phyloP scores from a whole-genome alignment of 2,329 filamentous ascomycete genomes.

The Setomelanomma holmii region DNA sequence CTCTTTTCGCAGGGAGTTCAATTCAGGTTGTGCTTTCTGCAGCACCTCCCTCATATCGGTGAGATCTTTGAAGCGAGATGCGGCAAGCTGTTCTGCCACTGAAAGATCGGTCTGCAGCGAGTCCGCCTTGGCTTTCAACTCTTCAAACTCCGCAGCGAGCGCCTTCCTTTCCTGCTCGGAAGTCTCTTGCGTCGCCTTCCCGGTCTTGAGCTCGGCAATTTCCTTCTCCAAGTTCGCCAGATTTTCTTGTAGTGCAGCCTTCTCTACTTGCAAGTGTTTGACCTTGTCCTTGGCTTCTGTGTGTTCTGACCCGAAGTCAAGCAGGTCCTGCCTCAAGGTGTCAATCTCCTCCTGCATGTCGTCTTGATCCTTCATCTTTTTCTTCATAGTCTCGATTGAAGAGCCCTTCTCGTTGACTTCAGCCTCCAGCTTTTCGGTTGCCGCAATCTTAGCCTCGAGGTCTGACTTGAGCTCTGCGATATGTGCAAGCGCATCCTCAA shows the following conservation, averaged over 20 bases:
- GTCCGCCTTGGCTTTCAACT: conserved; percentile 72
- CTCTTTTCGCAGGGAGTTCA: conserved; percentile 79
- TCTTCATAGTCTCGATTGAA: conserved; percentile 74
- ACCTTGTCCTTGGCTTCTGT: conserved; percentile 80
- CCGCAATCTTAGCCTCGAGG: conserved; percentile 43
- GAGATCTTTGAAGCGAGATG: conserved; percentile 86
- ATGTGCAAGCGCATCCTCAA: conserved; percentile 39
- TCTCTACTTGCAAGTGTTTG: conserved; percentile 74
- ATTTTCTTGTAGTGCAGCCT: conserved; percentile 67
- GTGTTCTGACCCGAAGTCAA: conserved; percentile 81
- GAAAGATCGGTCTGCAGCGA: conserved; percentile 82
- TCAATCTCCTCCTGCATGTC: conserved; percentile 86
- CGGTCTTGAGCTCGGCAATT: conserved; percentile 63
- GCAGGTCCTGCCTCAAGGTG: conserved; percentile 77
- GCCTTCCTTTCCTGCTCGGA: conserved; percentile 62
- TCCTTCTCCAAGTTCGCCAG: conserved; percentile 76
- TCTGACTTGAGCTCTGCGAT: conserved; percentile 42
- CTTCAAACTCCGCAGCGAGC: conserved; percentile 71
- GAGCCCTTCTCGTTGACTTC: conserved; percentile 64
- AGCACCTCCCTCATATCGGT: conserved; percentile 80
- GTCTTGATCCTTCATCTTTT: conserved; percentile 77
- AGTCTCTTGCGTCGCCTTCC: conserved; percentile 55
- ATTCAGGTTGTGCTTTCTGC: conserved; percentile 84
- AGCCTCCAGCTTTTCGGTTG: conserved; percentile 41
- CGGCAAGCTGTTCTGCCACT: conserved; percentile 84